Base-by-base conservation (phyloP, 1,284 basidiomycete species). In the Anthracocystis setariae region DNA sequence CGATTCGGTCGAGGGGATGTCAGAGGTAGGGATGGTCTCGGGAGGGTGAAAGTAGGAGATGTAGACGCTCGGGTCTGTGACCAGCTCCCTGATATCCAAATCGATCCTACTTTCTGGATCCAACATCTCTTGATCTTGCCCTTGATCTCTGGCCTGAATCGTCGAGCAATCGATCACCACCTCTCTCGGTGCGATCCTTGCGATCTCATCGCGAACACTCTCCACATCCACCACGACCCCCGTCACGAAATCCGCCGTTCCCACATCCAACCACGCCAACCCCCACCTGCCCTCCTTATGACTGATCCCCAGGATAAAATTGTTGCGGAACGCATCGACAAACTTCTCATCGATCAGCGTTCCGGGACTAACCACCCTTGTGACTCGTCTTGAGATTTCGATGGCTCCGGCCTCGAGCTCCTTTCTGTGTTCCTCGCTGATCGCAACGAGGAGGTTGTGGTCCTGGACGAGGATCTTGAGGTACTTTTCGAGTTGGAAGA, bases 331-430 rank as follows among this genome's bases (percentile, higher is more conserved):
- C 1, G 79, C 78, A 59, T 82, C 78, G 20, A 82, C 25, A 46
- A 81, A 82, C 33, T 75, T 75, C 37, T 82, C 81, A 49, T 82
- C 80, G 33, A 82, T 77, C 44, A 82, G 54, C 24, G 81, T 82
- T 1, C 81, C 81, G 3, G 77, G 73, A 8, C 74, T 75, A 4
- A 82, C 78, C 9, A 82, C 74, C 7, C 80, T 59, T 7, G 68
- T 74, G 3, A 82, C 80, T n/a, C 76, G 53, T 27, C 81, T 55
- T 8, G 25, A 57, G 20, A 77, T 76, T 15, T 68, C 71, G 2
- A 42, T 48, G 2, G 23, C 60, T 29, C 73, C 60, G 15, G 60
- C 54, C 9, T 33, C 40, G n/a, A 27, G 21, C 5, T 25, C 18
- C 12, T 33, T 38, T 27, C 61, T 48, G 45, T 79, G 81, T 53